phyloP scores from a whole-genome alignment of 176 grass and related monocot species.

The Dactylis glomerata region DNA sequence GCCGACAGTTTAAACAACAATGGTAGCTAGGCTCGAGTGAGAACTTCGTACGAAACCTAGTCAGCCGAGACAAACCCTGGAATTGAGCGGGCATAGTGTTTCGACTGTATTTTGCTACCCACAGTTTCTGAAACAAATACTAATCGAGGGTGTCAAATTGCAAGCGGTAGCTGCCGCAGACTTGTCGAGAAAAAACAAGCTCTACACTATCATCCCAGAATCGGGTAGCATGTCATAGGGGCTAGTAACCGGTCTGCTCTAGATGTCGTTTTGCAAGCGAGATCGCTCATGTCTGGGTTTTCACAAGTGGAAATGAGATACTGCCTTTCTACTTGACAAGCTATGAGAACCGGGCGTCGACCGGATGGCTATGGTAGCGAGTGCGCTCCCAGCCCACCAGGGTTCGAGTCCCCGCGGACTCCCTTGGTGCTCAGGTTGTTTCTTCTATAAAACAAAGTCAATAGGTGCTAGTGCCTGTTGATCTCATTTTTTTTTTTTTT shows the following conservation, averaged over 20 bases:
- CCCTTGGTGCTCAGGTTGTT: too few species aligned
- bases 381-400: too few species aligned
- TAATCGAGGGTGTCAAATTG: neutral
- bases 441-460: too few species aligned
- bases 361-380: too few species aligned
- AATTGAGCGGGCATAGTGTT: neutral
- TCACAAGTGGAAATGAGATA: neutral
- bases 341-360: too few species aligned
- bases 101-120: neutral
- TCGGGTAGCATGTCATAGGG: neutral
- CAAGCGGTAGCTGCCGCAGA: neutral
- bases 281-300: neutral
- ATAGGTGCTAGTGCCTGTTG: too few species aligned
- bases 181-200: neutral
- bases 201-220: neutral
- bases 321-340: neutral
- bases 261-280: neutral
- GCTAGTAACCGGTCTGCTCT: neutral
- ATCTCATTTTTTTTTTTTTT: too few species aligned
- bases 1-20: too few species aligned
- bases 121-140: neutral
- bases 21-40: neutral
- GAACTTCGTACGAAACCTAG: too few species aligned
- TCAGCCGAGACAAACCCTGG: too few species aligned
- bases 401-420: too few species aligned